phyloP scores from a whole-genome alignment of 176 grass and related monocot species.

The Alloteropsis semialata region DNA sequence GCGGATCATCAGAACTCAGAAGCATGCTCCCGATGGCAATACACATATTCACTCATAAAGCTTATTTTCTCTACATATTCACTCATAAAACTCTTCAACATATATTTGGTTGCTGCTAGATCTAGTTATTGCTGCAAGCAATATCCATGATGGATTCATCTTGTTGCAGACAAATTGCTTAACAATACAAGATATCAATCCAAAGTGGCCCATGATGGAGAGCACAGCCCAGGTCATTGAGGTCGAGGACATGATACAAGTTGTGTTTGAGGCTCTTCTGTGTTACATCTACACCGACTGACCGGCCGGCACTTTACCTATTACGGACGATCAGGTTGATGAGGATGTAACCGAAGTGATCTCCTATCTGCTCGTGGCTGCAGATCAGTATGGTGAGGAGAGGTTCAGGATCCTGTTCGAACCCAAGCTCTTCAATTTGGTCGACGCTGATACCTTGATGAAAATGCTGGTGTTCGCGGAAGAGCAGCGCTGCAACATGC shows the following conservation, averaged over 20 bases:
- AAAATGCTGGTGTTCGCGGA: background rate
- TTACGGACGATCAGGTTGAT: no score
- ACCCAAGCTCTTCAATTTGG: background rate
- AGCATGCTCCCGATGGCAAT: no score
- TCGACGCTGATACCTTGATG: background rate
- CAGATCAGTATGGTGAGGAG: background rate
- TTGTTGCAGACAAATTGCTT: no score
- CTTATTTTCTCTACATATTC: no score
- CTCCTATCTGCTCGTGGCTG: background rate
- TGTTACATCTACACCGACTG: background rate
- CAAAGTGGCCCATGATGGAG: no score
- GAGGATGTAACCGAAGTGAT: background rate
- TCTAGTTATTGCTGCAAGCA: no score
- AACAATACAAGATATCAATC: no score
- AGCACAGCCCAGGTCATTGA: background rate
- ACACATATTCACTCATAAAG: no score
- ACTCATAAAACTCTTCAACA: no score
- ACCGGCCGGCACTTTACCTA: background rate
- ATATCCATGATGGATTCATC: no score
- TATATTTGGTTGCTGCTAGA: no score
- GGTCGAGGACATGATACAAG: background rate
- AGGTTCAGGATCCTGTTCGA: background rate
- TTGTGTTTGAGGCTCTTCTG: background rate
- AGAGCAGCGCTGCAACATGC: background rate
- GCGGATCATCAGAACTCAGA: no score